phyloP scores from a whole-genome alignment of 192 early-diverging fungal genomes.

The Entophlyctis helioformis region DNA sequence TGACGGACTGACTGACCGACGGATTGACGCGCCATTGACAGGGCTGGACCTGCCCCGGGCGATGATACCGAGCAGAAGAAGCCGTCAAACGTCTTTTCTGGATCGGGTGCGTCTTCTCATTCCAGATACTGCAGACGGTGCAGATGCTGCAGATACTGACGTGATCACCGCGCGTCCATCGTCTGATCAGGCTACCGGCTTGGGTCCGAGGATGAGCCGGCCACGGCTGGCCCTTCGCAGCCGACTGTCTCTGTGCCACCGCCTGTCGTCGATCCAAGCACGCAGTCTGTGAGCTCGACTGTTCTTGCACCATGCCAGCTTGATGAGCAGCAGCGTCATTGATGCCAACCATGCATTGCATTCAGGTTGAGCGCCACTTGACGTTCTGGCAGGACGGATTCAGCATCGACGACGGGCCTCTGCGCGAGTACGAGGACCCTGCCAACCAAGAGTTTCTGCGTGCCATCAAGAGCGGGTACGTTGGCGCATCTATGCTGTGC shows the following conservation, averaged over 20 bases:
- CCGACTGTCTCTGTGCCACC: not conserved
- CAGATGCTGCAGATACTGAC: not conserved
- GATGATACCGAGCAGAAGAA: no score
- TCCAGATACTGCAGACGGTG: no score
- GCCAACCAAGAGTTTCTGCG: constrained; percentile 72
- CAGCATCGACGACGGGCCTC: constrained; percentile 84
- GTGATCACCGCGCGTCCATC: not conserved
- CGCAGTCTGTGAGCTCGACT: constrained; percentile 3
- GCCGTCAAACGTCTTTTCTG: no score
- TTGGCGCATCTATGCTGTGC: not conserved
- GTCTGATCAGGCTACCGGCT: constrained; percentile 14
- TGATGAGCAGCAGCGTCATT: not conserved
- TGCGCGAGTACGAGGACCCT: constrained; percentile 77
- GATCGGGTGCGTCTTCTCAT: no score
- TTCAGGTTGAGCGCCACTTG: constrained; percentile 50
- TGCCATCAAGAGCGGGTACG: constrained; percentile 76
- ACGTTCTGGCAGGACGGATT: constrained; percentile 97
- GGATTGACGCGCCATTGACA: not conserved
- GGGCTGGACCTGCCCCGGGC: constrained; percentile 15
- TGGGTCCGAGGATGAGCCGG: constrained; percentile 20
- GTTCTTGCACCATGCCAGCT: not conserved
- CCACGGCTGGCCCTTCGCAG: no score
- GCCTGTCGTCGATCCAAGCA: constrained; percentile 15
- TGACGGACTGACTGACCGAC: constrained; percentile 1
- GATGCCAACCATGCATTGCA: not conserved